Conservation (phyloP, 495 filamentous ascomycete species). For the Opeltia flavorubescens region DNA sequence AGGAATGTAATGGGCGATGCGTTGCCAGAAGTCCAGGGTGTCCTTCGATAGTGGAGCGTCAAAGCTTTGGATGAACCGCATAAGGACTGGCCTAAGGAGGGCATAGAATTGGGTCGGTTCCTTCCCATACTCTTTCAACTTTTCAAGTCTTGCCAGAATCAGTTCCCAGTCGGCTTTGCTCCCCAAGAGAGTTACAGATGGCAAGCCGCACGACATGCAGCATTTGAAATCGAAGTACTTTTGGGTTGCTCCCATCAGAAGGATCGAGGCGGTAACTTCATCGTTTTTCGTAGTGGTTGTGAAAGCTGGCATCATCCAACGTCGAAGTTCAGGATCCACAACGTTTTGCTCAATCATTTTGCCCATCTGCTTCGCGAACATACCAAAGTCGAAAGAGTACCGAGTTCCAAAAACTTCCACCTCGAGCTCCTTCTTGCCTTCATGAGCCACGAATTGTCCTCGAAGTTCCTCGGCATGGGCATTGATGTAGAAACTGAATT, state of each 20-base stretch:
- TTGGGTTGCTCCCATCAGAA: conserved; percentile 31
- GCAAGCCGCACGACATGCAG: conserved; percentile 26
- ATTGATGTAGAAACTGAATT: conserved; percentile 39
- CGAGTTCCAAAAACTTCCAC: conserved; percentile 19
- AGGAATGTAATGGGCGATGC: conserved; percentile 12
- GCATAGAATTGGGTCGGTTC: conserved; percentile 19
- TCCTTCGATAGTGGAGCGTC: conserved; percentile 10
- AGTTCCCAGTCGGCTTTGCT: conserved; percentile 25
- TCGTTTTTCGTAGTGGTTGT: conserved; percentile 27
- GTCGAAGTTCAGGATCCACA: conserved; percentile 19
- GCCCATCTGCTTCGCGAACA: conserved; percentile 17
- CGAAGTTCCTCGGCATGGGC: conserved; percentile 31
- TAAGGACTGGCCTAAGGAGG: conserved; percentile 18
- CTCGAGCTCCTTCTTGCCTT: conserved; percentile 30
- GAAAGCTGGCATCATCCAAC: conserved; percentile 30
- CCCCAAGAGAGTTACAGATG: conserved; percentile 34
- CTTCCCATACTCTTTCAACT: conserved; percentile 23
- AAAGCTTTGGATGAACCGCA: conserved; percentile 16
- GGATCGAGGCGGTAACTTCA: conserved; percentile 18
- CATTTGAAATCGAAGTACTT: conserved; percentile 24
- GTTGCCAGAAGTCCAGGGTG: conserved; percentile 27
- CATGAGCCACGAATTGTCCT: conserved; percentile 27
- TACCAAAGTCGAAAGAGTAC: conserved; percentile 13
- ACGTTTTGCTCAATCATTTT: conserved; percentile 21
- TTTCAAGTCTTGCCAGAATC: conserved; percentile 21